phyloP scores from a whole-genome alignment of 225 moss, liverwort and hornwort species.

The Takakia lepidozioides region DNA sequence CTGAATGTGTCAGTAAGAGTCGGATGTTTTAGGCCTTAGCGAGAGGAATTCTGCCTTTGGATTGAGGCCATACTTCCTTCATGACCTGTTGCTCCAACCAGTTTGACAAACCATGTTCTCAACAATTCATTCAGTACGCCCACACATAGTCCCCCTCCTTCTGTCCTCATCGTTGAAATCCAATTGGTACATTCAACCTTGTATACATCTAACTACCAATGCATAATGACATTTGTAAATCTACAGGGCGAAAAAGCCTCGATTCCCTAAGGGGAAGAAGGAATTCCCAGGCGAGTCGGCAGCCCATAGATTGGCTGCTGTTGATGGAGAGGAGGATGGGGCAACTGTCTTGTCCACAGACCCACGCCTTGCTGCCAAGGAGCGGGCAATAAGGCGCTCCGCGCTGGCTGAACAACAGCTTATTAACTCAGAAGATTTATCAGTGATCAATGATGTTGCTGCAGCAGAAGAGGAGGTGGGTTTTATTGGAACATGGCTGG shows the following conservation, averaged over 20 bases:
- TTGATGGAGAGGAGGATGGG: slow-evolving; percentile 82
- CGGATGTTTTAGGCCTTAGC: too few species aligned
- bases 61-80: too few species aligned
- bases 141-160: too few species aligned
- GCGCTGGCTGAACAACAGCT: slow-evolving; percentile 59
- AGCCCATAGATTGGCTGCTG: slow-evolving; percentile 20
- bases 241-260: slow-evolving; percentile 60
- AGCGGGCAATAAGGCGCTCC: slow-evolving; percentile 73
- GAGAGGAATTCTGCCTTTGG: too few species aligned
- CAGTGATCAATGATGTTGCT: slow-evolving; percentile 47
- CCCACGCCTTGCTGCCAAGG: slow-evolving; percentile 81
- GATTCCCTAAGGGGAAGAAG: slow-evolving; percentile 93
- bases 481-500: slow-evolving; percentile 5
- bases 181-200: too few species aligned
- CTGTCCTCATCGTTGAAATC: too few species aligned
- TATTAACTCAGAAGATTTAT: slow-evolving; percentile 57
- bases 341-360: slow-evolving; percentile 64
- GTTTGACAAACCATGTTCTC: too few species aligned
- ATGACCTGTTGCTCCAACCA: too few species aligned
- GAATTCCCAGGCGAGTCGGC: slow-evolving; percentile 19
- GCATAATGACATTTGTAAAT: too few species aligned
- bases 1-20: too few species aligned
- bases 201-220: too few species aligned
- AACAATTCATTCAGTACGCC: too few species aligned
- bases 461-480: slow-evolving; percentile 73